Conservation (phyloP, 2,329 filamentous ascomycete genomes). For the Curvularia hawaiiensis region DNA sequence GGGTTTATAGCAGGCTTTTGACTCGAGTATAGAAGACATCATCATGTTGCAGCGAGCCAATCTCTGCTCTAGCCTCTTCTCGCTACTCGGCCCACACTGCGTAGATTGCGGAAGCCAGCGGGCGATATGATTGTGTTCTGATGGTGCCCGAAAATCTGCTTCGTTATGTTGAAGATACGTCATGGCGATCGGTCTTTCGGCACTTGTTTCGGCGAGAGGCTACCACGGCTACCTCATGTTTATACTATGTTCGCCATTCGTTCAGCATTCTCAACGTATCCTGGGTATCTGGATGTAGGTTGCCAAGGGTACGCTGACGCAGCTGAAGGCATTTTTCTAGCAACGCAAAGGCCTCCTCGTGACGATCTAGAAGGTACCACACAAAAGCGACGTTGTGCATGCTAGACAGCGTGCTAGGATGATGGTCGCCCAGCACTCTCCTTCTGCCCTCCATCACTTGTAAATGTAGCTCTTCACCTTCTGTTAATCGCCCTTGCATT, state of each 20-base stretch:
- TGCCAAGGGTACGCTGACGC: not conserved
- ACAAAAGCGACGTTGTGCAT: not conserved
- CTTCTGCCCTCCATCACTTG: not conserved
- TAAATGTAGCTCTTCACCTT: not conserved
- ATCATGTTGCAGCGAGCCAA: constrained; percentile 6
- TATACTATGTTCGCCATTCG: not conserved
- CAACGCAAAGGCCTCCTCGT: not conserved
- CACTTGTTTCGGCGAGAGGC: constrained; percentile 2
- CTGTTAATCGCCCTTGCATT: not conserved
- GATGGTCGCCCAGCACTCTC: not conserved
- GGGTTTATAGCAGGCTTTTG: constrained; percentile 4
- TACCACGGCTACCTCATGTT: not conserved
- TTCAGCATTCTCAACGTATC: not conserved
- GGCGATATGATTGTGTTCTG: not conserved
- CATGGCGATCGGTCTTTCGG: constrained; percentile 9
- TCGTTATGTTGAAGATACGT: constrained; percentile 3
- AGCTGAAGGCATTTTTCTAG: not conserved
- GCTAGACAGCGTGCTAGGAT: not conserved
- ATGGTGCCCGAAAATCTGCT: not conserved
- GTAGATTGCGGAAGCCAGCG: not conserved
- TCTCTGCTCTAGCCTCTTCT: not conserved
- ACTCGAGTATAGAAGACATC: constrained; percentile 5
- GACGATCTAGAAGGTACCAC: not conserved
- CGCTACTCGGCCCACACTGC: not conserved
- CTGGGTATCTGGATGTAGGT: not conserved